These are phyloP conservation scores for Drosera capensis DNA, from an alignment of 148 eudicot species.

Conservation along the genomic window DNA sequence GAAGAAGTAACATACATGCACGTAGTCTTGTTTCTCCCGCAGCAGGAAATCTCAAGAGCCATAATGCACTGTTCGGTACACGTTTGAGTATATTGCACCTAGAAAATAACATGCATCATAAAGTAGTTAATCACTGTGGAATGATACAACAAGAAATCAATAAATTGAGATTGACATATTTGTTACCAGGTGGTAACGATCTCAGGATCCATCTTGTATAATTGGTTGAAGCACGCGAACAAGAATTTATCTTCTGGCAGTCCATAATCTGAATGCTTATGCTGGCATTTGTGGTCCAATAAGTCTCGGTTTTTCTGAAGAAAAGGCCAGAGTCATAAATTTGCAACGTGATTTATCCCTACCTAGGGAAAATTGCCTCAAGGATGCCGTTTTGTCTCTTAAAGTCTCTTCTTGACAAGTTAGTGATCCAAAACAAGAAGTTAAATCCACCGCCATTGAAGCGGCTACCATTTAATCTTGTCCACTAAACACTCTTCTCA, in stretches of 20 bases:
- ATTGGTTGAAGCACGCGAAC: conserved; percentile 91
- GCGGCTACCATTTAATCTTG: no score
- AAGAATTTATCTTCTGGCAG: conserved; percentile 84
- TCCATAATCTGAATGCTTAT: conserved; percentile 80
- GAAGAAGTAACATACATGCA: conserved; percentile 41
- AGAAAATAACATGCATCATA: conserved; percentile 3
- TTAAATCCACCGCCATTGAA: no score
- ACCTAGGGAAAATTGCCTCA: no score
- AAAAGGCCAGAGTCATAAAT: not conserved
- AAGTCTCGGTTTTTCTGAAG: conserved; percentile 73
- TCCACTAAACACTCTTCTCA: no score
- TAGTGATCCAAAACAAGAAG: no score
- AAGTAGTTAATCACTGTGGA: no score
- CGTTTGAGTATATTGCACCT: conserved; percentile 97
- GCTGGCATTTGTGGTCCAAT: conserved; percentile 51
- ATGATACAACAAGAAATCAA: no score
- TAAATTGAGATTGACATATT: no score
- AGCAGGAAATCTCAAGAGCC: conserved; percentile 94
- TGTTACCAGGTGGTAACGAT: conserved; percentile 73
- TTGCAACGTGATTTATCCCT: no score
- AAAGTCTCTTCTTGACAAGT: no score
- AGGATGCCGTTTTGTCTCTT: no score
- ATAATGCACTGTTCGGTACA: conserved; percentile 85
- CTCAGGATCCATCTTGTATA: conserved; percentile 96
- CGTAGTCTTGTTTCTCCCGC: conserved; percentile 86